Conservation (phyloP, 495 filamentous ascomycete species). For the Aspergillus ostianus region DNA sequence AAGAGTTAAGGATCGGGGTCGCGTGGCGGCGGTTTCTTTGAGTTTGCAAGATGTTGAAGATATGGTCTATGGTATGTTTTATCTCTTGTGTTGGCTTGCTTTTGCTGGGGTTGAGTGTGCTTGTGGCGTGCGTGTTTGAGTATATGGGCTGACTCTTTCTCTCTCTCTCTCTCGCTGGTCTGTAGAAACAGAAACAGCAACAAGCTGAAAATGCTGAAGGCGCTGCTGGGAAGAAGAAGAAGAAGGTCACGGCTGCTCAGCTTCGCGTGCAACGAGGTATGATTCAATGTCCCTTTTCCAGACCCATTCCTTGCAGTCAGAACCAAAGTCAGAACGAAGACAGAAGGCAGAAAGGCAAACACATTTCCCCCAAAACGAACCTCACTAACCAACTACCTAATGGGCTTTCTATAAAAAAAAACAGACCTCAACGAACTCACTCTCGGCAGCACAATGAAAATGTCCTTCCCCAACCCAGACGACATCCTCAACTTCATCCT, state of each 20-base stretch:
- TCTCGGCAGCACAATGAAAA: conserved; percentile 87
- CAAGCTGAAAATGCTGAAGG: conserved; percentile 87
- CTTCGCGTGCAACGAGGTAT: conserved; percentile 94
- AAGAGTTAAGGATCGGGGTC: background rate
- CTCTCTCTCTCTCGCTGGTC: background rate
- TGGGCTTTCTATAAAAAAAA: too few relatives aligned
- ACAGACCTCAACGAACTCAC: conserved; percentile 91
- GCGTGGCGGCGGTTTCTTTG: background rate
- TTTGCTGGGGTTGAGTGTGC: background rate
- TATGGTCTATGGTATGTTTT: conserved; percentile 92
- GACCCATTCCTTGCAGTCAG: too few relatives aligned
- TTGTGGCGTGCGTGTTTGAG: background rate
- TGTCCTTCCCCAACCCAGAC: conserved; percentile 88
- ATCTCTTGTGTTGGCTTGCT: too few relatives aligned
- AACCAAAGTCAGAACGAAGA: too few relatives aligned
- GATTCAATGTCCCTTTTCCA: conserved; percentile 10
- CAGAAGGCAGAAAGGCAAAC: too few relatives aligned
- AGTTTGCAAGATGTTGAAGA: conserved; percentile 83
- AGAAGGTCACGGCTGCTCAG: conserved; percentile 96
- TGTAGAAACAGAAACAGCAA: conserved; percentile 84
- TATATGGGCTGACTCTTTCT: background rate
- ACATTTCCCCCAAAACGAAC: background rate
- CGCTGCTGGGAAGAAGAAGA: conserved; percentile 78
- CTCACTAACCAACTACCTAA: too few relatives aligned
- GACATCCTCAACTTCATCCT: conserved; percentile 95